Conservation (phyloP, 495 filamentous ascomycete genomes). For the Penicillium tannophilum region DNA sequence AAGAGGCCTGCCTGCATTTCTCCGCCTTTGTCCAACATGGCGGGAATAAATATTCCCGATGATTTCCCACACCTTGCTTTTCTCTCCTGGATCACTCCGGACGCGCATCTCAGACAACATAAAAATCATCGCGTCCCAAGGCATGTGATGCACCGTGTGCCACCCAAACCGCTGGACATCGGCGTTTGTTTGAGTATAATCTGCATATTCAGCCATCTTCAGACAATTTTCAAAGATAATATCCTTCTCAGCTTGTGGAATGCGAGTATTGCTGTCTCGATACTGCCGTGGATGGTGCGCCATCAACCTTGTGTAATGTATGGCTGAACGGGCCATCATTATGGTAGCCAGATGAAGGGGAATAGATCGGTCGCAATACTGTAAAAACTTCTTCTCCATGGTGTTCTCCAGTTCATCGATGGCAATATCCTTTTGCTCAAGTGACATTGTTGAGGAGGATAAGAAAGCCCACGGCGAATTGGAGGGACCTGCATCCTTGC, state of each 20-base stretch:
- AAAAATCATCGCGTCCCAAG: constrained; percentile 45
- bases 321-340: constrained; percentile 43
- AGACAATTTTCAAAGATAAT: constrained; percentile 41
- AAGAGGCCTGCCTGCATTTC: constrained; percentile 27
- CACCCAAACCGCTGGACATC: constrained; percentile 35
- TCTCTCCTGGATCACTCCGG: constrained; percentile 31
- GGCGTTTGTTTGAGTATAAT: constrained; percentile 26
- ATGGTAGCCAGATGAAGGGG: constrained; percentile 60
- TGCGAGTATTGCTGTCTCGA: constrained; percentile 23
- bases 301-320: constrained; percentile 36
- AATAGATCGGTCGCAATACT: constrained; percentile 60
- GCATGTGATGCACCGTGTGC: constrained; percentile 42
- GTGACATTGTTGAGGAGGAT: constrained; percentile 32
- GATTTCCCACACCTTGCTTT: constrained; percentile 35
- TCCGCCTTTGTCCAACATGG: constrained; percentile 26
- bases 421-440: constrained; percentile 49
- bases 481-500: constrained; percentile 21
- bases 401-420: constrained; percentile 39
- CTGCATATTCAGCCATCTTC: constrained; percentile 39
- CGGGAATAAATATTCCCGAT: constrained; percentile 33
- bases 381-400: constrained; percentile 50
- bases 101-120: constrained; percentile 43
- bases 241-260: constrained; percentile 40
- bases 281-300: constrained; percentile 49
- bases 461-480: constrained; percentile 38